Conservation (phyloP, 1,284 basidiomycete species). For the Laetiporus sulphureus region DNA sequence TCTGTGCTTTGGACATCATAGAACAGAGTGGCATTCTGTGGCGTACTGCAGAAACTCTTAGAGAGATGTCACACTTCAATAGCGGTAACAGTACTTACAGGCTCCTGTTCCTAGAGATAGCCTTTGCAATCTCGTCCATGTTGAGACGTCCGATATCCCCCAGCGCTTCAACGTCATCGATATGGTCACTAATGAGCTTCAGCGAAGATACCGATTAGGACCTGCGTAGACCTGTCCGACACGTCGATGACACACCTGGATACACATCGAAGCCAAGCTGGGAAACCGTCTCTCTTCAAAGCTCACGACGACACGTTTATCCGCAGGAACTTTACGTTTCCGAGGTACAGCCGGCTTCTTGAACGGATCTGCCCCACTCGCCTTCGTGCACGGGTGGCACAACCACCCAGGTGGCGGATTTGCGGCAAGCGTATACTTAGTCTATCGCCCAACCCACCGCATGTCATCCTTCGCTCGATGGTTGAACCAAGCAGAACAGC, state of each 20-base stretch:
- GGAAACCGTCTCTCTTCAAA: slow-evolving; percentile 71
- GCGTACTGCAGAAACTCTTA: slow-evolving; percentile 46
- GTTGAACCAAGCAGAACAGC: too few relatives aligned
- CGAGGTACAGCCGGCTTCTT: slow-evolving; percentile 62
- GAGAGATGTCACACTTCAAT: too few relatives aligned
- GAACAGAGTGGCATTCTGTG: slow-evolving; percentile 78
- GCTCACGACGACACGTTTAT: slow-evolving; percentile 57
- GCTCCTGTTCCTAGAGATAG: slow-evolving; percentile 81
- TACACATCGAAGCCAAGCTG: slow-evolving; percentile 71
- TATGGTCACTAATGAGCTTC: slow-evolving; percentile 80
- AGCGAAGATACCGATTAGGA: background rate
- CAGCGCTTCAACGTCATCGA: slow-evolving; percentile 86
- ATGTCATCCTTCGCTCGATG: too few relatives aligned
- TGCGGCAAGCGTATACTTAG: slow-evolving; percentile 76
- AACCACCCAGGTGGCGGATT: slow-evolving; percentile 67
- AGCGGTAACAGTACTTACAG: slow-evolving; percentile 50
- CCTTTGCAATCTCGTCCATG: slow-evolving; percentile 77
- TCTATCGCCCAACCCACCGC: too few relatives aligned
- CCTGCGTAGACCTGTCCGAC: too few relatives aligned
- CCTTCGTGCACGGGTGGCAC: slow-evolving; percentile 76
- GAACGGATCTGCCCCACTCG: slow-evolving; percentile 73
- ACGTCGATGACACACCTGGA: slow-evolving; percentile 45
- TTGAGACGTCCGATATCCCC: slow-evolving; percentile 83
- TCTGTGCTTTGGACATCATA: slow-evolving; percentile 67
- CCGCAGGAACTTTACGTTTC: slow-evolving; percentile 54